Evolutionary conservation across 1,284 basidiomycete genomes (phyloP).

Genomic region (Takashimella tepidaria): DNA sequence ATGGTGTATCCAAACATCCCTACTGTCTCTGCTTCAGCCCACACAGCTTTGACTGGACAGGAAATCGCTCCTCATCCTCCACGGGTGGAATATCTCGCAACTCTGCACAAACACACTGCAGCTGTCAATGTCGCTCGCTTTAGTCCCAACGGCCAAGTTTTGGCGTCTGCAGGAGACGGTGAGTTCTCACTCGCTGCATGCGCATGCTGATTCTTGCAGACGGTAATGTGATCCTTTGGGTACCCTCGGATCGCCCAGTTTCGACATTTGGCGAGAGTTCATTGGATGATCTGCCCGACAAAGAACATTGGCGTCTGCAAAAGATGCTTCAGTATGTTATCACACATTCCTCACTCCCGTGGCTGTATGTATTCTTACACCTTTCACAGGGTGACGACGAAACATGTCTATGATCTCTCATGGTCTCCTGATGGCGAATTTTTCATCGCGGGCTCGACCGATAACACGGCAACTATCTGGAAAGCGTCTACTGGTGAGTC

Average conservation of each 20-base stretch:
- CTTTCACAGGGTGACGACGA: constrained; percentile 56
- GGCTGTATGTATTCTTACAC: not conserved
- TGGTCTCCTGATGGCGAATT: constrained; percentile 96
- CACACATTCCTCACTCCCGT: not conserved
- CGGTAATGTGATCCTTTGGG: constrained; percentile 96
- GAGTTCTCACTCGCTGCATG: constrained; percentile 38
- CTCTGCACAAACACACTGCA: constrained; percentile 85
- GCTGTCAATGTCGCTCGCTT: constrained; percentile 96
- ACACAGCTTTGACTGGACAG: constrained; percentile 56
- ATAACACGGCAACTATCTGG: constrained; percentile 69
- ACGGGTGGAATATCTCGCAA: constrained; percentile 93
- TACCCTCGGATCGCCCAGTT: constrained; percentile 68
- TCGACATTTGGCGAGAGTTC: constrained; percentile 68
- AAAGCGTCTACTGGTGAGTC: constrained; percentile 42
- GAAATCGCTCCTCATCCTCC: constrained; percentile 59
- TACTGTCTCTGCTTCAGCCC: constrained; percentile 51
- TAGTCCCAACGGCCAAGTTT: constrained; percentile 87
- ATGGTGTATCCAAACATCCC: constrained; percentile 86
- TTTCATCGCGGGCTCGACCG: constrained; percentile 89
- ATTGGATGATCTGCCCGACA: constrained; percentile 78
- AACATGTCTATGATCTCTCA: constrained; percentile 95
- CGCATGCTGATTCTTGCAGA: constrained; percentile 54
- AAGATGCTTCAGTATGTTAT: constrained; percentile 76
- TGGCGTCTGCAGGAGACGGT: constrained; percentile 95
- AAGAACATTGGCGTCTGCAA: constrained; percentile 91